Percentiles rank a stretch among this genome's conserved stretches.
These are phyloP conservation scores for Vigna angularis DNA, from an alignment of 306 rosid species.

Conservation along the genomic window DNA sequence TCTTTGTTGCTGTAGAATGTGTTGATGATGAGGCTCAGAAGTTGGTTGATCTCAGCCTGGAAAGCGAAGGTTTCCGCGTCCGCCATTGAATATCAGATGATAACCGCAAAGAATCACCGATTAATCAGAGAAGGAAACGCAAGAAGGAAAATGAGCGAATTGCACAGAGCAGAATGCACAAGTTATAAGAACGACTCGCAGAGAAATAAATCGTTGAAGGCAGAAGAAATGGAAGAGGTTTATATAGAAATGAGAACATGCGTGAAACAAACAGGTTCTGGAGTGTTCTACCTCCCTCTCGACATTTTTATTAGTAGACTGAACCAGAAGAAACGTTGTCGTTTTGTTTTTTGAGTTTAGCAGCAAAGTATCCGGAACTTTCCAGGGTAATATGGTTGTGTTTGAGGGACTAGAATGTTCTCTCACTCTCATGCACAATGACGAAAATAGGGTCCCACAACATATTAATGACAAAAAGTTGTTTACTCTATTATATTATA, in stretches of 20 bases:
- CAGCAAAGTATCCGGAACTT: conserved; percentile 23
- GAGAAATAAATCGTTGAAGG: neutral
- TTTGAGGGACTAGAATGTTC: neutral
- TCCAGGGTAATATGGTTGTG: neutral
- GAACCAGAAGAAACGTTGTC: neutral
- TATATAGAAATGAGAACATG: conserved; percentile 5
- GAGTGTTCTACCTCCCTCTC: conserved; percentile 58
- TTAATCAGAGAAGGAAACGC: neutral
- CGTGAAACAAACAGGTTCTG: conserved; percentile 32
- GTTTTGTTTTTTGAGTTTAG: conserved; percentile 7
- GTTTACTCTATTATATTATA: too few species aligned
- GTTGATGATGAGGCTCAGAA: conserved; percentile 74
- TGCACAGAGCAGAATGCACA: neutral
- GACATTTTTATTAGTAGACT: neutral
- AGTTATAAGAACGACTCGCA: neutral
- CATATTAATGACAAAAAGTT: too few species aligned
- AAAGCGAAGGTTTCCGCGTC: conserved; percentile 76
- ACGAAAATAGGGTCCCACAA: too few species aligned
- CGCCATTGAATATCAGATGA: conserved; percentile 43
- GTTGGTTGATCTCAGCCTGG: conserved; percentile 78
- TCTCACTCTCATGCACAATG: too few species aligned
- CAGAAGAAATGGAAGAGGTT: neutral
- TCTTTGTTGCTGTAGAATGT: conserved; percentile 77
- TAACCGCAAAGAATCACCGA: neutral
- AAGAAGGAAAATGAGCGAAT: neutral